A percentile compares a stretch with the other conserved stretches of the same genome.
These are phyloP conservation scores for Anisodus acutangulus DNA, from an alignment of 257 asterid genomes.

Conservation along the genomic window DNA sequence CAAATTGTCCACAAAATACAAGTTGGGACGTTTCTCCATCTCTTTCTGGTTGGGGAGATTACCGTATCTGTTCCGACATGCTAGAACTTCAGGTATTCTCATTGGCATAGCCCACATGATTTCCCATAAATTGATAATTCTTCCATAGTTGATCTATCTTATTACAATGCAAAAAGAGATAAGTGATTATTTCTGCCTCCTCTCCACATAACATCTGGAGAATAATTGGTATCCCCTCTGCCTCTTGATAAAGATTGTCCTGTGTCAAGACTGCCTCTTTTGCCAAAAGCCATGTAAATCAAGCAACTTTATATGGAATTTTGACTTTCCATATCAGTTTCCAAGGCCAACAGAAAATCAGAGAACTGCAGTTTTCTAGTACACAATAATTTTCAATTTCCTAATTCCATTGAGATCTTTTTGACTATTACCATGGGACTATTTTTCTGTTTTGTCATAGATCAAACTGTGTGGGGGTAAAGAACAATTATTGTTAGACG, in stretches of 20 bases:
- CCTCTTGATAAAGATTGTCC: neutral
- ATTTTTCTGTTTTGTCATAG: neutral
- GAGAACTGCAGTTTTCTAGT: neutral
- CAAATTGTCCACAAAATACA: neutral
- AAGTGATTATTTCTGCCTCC: neutral
- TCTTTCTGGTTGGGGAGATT: neutral
- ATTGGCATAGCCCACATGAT: conserved; percentile 4
- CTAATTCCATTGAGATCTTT: neutral
- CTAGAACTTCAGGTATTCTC: neutral
- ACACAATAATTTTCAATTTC: neutral
- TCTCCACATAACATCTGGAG: neutral
- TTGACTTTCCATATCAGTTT: neutral
- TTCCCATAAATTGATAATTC: neutral
- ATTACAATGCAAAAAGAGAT: neutral
- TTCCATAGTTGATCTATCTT: neutral
- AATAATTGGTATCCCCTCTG: neutral
- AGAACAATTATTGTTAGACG: conserved; percentile 1
- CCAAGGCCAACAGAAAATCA: neutral
- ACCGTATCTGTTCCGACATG: neutral
- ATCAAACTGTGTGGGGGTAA: neutral
- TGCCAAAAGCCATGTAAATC: neutral
- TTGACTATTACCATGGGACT: neutral
- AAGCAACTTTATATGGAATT: neutral
- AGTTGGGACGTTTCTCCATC: neutral
- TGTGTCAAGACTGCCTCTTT: conserved; percentile 9